These are phyloP conservation scores for Solanum sejunctum DNA, from an alignment of 257 asterid species.

Conservation along the genomic window DNA sequence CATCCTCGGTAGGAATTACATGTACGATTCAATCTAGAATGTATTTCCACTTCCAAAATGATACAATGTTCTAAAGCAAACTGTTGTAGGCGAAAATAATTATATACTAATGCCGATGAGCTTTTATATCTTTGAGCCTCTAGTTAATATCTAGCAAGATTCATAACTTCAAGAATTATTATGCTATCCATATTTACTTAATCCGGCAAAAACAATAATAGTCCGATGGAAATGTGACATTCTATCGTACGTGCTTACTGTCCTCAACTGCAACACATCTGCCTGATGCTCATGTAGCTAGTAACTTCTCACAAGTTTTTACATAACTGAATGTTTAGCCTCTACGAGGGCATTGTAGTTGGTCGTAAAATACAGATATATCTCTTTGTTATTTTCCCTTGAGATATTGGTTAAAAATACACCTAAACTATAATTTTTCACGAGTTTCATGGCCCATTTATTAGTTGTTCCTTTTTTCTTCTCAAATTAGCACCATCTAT, in stretches of 20 bases:
- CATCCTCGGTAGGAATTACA: neutral
- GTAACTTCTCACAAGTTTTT: no score
- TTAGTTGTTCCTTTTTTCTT: no score
- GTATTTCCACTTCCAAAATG: neutral
- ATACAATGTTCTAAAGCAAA: neutral
- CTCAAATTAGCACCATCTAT: no score
- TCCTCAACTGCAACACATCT: neutral
- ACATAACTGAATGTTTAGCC: no score
- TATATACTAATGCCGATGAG: neutral
- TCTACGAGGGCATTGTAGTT: no score
- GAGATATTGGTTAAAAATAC: no score
- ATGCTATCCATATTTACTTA: neutral
- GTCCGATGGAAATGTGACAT: neutral
- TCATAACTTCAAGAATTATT: neutral
- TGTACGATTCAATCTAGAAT: neutral
- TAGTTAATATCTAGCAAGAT: neutral
- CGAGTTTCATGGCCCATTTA: neutral
- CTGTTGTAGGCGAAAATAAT: neutral
- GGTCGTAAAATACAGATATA: no score
- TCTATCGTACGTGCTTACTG: neutral
- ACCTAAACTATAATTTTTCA: no score
- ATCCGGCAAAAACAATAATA: neutral
- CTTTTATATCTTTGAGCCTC: neutral
- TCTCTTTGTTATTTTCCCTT: no score
- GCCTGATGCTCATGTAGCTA: neutral